These are phyloP conservation scores for Fragilariopsis cylindrus DNA, from an alignment of 108 stramenopile genomes.

Conservation along the genomic window DNA sequence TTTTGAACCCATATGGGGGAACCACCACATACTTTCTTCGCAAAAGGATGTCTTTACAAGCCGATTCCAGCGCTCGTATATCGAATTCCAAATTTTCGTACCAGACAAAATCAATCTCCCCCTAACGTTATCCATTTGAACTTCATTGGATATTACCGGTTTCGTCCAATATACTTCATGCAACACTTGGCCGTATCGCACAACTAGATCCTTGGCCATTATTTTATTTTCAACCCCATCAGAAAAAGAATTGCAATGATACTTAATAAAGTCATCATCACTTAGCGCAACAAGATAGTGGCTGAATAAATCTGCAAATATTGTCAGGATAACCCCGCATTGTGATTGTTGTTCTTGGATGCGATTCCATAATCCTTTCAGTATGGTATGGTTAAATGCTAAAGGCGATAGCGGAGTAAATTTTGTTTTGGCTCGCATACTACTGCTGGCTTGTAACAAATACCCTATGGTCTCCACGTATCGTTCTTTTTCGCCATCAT, in stretches of 20 bases:
- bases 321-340: conserved; percentile 25
- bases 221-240: conserved; percentile 15
- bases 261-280: conserved; percentile 74
- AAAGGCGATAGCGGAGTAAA: conserved; percentile 54
- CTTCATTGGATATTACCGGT: conserved; percentile 59
- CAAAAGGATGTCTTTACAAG: conserved; percentile 68
- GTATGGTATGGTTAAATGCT: conserved; percentile 24
- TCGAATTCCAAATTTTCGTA: conserved; percentile 83
- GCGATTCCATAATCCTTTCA: conserved; percentile 25
- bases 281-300: conserved; percentile 72
- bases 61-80: conserved; percentile 86
- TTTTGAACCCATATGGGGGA: conserved; percentile 54
- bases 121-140: conserved; percentile 23
- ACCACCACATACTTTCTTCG: conserved; percentile 78
- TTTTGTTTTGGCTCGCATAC: conserved; percentile 42
- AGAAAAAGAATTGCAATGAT: conserved; percentile 18
- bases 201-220: conserved; percentile 53
- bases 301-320: conserved; percentile 79
- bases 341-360: not conserved
- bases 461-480: conserved; percentile 41
- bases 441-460: conserved; percentile 52
- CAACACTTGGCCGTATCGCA: conserved; percentile 37
- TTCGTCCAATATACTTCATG: conserved; percentile 75
- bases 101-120: conserved; percentile 69
- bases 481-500: conserved; percentile 19